These are phyloP conservation scores for Pichia sp. DNA, from an alignment of 1,139 yeast species.

Conservation along the genomic window DNA sequence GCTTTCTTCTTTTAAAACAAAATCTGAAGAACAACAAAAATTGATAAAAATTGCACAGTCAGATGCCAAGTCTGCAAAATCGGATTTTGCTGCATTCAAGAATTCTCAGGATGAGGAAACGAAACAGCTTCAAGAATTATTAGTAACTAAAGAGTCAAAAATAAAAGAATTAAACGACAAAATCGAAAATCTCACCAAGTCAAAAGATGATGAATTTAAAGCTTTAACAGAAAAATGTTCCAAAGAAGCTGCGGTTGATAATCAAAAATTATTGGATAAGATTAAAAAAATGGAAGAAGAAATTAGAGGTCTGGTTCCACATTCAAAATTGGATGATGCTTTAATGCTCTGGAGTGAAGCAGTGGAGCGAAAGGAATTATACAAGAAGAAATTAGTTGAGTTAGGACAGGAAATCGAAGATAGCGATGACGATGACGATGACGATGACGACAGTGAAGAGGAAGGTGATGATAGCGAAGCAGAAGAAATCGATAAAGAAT, in stretches of 20 bases:
- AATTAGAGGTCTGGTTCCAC: slow-evolving; percentile 38
- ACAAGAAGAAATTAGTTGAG: slow-evolving; percentile 45
- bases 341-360: slow-evolving; percentile 68
- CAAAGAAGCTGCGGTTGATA: neutral
- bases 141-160: neutral
- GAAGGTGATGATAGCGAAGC: slow-evolving; percentile 21
- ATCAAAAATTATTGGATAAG: slow-evolving; percentile 10
- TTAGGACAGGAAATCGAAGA: slow-evolving; percentile 46
- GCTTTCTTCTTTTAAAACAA: neutral
- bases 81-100: neutral
- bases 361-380: slow-evolving; percentile 60
- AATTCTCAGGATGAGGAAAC: neutral
- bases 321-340: slow-evolving; percentile 66
- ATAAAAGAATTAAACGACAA: neutral
- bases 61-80: neutral
- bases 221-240: neutral
- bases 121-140: neutral
- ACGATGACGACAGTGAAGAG: slow-evolving; percentile 8
- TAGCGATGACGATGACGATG: slow-evolving; percentile 46
- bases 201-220: slow-evolving; percentile 1
- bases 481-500: no score
- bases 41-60: slow-evolving; percentile 1
- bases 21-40: slow-evolving; percentile 4
- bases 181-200: neutral
- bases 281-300: slow-evolving; percentile 14